A percentile compares a stretch with the other conserved stretches of the same genome.
These are phyloP conservation scores for Salix koriyanagi DNA, from an alignment of 345 rosid species.

Conservation along the genomic window DNA sequence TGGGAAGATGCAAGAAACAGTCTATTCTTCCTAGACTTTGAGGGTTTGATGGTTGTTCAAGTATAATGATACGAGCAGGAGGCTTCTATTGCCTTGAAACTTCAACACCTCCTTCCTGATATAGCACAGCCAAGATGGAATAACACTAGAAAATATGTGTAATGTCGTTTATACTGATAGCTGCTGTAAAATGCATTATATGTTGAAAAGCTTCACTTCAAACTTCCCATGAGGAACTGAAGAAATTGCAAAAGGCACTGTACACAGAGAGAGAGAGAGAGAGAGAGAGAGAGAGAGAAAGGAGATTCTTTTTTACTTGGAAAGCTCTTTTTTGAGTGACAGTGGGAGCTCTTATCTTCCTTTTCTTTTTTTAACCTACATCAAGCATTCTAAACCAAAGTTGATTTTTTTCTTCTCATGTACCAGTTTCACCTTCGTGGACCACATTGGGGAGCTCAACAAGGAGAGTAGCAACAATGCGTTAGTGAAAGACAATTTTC, in stretches of 20 bases:
- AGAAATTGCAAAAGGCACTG: not conserved
- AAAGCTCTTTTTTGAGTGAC: not conserved
- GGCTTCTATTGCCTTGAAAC: not conserved
- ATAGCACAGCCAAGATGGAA: not conserved
- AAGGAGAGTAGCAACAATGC: constrained; percentile 36
- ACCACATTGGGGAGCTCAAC: constrained; percentile 56
- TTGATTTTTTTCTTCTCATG: not conserved
- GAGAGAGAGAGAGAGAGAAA: not conserved
- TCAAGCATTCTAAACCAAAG: too few species aligned
- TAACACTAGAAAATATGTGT: not conserved
- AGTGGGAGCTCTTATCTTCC: not conserved
- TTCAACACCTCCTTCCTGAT: not conserved
- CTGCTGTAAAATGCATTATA: not conserved
- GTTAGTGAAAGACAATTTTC: constrained; percentile 56
- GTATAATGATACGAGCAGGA: not conserved
- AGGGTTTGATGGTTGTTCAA: not conserved
- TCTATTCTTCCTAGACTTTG: not conserved
- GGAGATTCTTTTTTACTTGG: not conserved
- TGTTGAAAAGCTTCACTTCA: not conserved
- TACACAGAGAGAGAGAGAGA: not conserved
- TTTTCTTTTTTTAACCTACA: not conserved
- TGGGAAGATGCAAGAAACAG: not conserved
- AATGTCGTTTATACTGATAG: not conserved
- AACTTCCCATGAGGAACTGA: not conserved
- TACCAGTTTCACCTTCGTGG: constrained; percentile 63